A percentile compares a stretch with the other conserved stretches of the same genome.
phyloP scores from a whole-genome alignment of 2,329 filamentous ascomycete genomes.

The Claviceps sorghi region DNA sequence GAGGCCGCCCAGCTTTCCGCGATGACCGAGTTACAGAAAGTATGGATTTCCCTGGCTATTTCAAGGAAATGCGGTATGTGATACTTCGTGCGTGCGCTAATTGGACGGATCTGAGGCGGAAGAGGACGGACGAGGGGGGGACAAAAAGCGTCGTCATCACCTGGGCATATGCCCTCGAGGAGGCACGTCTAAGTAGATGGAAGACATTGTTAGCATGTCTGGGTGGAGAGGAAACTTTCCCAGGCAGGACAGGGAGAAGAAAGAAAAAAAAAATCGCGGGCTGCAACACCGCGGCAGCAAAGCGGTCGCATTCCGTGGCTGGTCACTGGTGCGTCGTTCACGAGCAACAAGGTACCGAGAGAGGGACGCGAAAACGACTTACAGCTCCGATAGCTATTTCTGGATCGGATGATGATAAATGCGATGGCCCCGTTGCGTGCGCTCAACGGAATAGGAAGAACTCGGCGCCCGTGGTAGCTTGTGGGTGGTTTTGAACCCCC shows the following conservation, averaged over 20 bases:
- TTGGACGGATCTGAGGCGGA: not conserved
- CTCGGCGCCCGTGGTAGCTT: conserved; percentile 21
- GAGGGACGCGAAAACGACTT: conserved; percentile 15
- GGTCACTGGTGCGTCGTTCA: conserved; percentile 4
- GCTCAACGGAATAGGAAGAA: conserved; percentile 34
- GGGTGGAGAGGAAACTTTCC: conserved; percentile 2
- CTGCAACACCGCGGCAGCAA: conserved; percentile 3
- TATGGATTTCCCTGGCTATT: too few species aligned
- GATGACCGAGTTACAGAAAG: not conserved
- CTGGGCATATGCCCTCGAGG: not conserved
- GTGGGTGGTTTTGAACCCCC: conserved; percentile 19
- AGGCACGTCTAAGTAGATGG: conserved; percentile 7
- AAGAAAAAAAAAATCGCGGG: conserved; percentile 2
- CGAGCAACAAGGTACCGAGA: not conserved
- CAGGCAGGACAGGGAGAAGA: conserved; percentile 3
- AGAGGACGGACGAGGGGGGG: not conserved
- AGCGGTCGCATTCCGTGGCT: conserved; percentile 4
- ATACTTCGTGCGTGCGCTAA: not conserved
- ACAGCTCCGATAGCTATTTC: conserved; percentile 18
- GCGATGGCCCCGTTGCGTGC: conserved; percentile 21
- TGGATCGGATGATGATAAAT: conserved; percentile 28
- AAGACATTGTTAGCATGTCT: conserved; percentile 11
- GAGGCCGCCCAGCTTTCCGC: not conserved
- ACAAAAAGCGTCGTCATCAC: not conserved
- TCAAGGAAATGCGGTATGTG: too few species aligned